Conservation (phyloP, 345 rosid species). For the Corymbia maculata region DNA sequence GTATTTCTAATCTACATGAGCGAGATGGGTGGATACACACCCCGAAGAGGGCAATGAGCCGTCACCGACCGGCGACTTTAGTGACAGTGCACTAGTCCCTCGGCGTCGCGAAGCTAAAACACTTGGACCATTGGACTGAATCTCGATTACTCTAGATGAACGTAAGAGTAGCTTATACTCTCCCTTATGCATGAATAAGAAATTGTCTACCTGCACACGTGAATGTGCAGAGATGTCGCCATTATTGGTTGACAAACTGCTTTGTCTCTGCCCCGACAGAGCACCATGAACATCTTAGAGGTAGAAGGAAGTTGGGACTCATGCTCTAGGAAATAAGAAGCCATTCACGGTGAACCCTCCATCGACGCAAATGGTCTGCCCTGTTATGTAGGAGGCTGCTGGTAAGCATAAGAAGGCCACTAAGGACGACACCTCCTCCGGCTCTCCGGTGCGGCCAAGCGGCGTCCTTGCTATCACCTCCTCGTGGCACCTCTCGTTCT, state of each 20-base stretch:
- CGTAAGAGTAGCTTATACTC: background rate
- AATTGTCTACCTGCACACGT: background rate
- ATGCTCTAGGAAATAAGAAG: background rate
- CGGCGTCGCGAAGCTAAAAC: slow-evolving; percentile 43
- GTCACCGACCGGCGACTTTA: no score
- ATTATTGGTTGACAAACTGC: background rate
- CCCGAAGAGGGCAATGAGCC: no score
- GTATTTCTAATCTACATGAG: background rate
- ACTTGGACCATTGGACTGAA: slow-evolving; percentile 26
- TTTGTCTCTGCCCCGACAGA: background rate
- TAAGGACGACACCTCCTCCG: slow-evolving; percentile 25
- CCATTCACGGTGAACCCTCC: background rate
- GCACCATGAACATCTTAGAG: no score
- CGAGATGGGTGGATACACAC: background rate
- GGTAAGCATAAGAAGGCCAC: slow-evolving; percentile 44
- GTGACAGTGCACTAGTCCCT: slow-evolving; percentile 48
- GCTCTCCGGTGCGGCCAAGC: slow-evolving; percentile 18
- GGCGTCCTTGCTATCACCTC: slow-evolving; percentile 20
- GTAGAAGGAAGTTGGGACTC: background rate
- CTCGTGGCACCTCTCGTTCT: background rate
- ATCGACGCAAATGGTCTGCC: background rate
- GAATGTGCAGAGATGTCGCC: background rate
- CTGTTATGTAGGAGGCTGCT: slow-evolving; percentile 22
- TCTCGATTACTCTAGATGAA: background rate
- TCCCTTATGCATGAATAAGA: background rate